Conservation (phyloP, 2,329 filamentous ascomycete genomes). For the Alternaria rosae region DNA sequence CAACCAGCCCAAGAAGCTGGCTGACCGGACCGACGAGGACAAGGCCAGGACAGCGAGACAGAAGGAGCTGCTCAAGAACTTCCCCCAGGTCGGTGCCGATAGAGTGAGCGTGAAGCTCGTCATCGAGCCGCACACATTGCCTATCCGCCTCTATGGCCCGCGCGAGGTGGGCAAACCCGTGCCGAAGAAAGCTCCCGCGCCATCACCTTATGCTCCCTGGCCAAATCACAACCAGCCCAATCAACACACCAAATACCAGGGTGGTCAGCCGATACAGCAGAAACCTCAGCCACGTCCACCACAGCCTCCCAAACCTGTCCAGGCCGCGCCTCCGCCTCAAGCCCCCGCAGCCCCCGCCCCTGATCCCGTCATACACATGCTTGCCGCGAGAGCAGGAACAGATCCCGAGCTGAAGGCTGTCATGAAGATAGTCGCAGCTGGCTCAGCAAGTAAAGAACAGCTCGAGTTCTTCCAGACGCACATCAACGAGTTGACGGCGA, state of each 20-base stretch:
- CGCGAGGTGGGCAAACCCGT: conserved; percentile 33
- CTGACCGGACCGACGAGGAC: conserved; percentile 71
- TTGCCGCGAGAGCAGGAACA: conserved; percentile 77
- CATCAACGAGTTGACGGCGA: conserved; percentile 77
- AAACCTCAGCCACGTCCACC: conserved; percentile 35
- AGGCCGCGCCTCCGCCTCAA: conserved; percentile 31
- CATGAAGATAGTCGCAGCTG: conserved; percentile 84
- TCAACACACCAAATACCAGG: conserved; percentile 37
- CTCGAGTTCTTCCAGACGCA: conserved; percentile 79
- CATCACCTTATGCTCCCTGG: conserved; percentile 43
- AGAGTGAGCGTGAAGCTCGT: conserved; percentile 58
- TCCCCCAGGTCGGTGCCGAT: conserved; percentile 45
- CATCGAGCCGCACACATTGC: conserved; percentile 81
- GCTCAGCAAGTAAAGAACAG: conserved; percentile 74
- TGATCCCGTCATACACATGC: conserved; percentile 82
- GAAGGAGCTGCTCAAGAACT: conserved; percentile 53
- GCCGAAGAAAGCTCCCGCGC: conserved; percentile 39
- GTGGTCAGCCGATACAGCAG: conserved; percentile 23
- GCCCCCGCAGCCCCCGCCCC: conserved; percentile 50
- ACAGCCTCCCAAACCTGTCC: conserved; percentile 36
- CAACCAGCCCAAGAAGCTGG: conserved; percentile 47
- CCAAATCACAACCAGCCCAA: conserved; percentile 42
- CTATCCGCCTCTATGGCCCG: conserved; percentile 60
- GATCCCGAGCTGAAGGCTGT: conserved; percentile 76
- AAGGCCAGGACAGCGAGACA: conserved; percentile 67